Percentiles rank a stretch among this genome's conserved stretches.
Evolutionary conservation across 495 filamentous ascomycete genomes (phyloP).

Genomic region (Penicillium tannophilum): DNA sequence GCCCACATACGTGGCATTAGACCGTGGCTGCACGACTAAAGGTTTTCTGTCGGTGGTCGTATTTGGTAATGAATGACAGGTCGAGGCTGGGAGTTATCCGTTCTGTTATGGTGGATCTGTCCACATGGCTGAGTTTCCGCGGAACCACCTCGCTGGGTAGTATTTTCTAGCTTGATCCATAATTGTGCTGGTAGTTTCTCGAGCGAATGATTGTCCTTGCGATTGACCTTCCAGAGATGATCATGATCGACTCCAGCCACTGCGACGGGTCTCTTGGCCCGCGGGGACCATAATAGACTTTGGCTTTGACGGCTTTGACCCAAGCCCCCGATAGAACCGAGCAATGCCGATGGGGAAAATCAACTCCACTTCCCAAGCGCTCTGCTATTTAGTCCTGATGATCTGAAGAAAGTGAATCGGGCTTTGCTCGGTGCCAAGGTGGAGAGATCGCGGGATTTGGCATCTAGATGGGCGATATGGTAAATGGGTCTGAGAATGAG

Average conservation of each 20-base stretch:
- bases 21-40: constrained; percentile 17
- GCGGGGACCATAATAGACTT: constrained; percentile 7
- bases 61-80: constrained; percentile 3
- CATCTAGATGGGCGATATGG: background rate
- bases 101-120: background rate
- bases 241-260: constrained; percentile 10
- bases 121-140: background rate
- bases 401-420: background rate
- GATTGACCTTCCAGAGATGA: background rate
- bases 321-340: background rate
- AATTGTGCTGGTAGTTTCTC: no score
- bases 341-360: background rate
- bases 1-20: constrained; percentile 15
- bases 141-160: background rate
- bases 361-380: background rate
- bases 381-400: background rate
- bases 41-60: background rate
- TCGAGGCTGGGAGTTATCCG: background rate
- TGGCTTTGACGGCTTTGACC: constrained; percentile 11
- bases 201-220: background rate
- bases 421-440: constrained; percentile 1
- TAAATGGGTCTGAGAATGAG: background rate
- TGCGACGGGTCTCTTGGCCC: background rate
- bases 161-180: no score
- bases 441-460: background rate